Evolutionary conservation across 768 basidiomycete genomes (phyloP), one percentile per base, ranked within the genome.

Genomic region (Hemileccinum impolitum): DNA sequence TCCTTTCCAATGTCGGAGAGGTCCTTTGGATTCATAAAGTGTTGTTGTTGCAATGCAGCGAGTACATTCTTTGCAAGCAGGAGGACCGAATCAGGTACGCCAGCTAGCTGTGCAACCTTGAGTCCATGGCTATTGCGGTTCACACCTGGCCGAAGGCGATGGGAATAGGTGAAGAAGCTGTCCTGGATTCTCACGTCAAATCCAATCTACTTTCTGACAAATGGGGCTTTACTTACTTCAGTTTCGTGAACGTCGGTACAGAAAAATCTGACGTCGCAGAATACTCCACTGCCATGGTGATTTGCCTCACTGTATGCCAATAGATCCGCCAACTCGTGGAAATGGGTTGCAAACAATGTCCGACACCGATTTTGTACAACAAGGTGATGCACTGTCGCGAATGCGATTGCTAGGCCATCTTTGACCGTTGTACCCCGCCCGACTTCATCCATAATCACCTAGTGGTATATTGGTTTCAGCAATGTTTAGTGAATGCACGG

Each of bases 371-470:
- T 90, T 26, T 79, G 76, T 31, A 78, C 70, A 34, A 82, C 69
- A 17, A 97, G 76, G 65, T 97, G 85, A 59, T 94, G 85, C 30
- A 94, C 75, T 3, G 91, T 84, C 6, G 91, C 90, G 61, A 92
- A 97, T 15, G 96, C 94, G 43, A 98, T 90, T 0, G 95, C 92
- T 13, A 97, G 68, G 10, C 95, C 95, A 60, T 96, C 94, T 52
- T 82, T 82, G 8, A 94, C 83, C 0, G 94, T 94, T 6, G 95
- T 98, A 30, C 95, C 95, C 57, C 95, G 74, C 6, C 95, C 95
- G n/a, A 99, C 94, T 72, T 99, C 95, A 64, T 99, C 95, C 91
- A 99, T 94, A 54, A 99, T 94, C n/a, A 98, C 88, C 91, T 94
- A 57, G 23, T 19, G 38, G 23, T 28, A 50, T 46, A 5, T 45